Conservation (phyloP, 495 filamentous ascomycete species). For the Massariosphaeria phaeospora region DNA sequence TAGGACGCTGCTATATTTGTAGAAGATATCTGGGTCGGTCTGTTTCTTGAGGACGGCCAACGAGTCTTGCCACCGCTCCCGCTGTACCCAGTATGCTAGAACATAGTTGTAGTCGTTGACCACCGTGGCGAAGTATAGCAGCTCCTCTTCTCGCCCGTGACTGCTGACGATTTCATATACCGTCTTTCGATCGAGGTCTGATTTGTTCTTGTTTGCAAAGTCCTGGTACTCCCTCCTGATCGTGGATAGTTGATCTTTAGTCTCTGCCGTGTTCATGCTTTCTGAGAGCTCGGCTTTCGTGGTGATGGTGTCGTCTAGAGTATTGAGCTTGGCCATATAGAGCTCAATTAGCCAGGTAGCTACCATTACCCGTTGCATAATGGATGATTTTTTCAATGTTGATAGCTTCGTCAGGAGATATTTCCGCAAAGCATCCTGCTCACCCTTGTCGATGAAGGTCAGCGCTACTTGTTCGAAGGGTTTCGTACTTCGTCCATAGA, state of each 20-base stretch:
- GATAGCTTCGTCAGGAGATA: constrained; percentile 82
- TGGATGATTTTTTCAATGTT: constrained; percentile 71
- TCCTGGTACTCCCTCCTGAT: constrained; percentile 78
- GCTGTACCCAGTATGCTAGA: constrained; percentile 92
- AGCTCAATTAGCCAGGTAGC: constrained; percentile 92
- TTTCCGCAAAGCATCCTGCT: constrained; percentile 85
- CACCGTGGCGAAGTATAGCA: constrained; percentile 82
- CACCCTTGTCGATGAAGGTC: constrained; percentile 78
- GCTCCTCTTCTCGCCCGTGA: constrained; percentile 87
- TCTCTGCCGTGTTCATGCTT: constrained; percentile 61
- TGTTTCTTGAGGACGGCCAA: constrained; percentile 85
- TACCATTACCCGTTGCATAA: constrained; percentile 94
- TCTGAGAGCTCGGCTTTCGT: constrained; percentile 81
- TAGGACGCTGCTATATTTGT: constrained; percentile 90
- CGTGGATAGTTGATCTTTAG: constrained; percentile 62
- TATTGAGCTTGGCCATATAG: constrained; percentile 95
- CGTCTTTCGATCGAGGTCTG: constrained; percentile 83
- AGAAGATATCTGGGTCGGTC: constrained; percentile 86
- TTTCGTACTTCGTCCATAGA: constrained; percentile 94
- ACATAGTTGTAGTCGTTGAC: constrained; percentile 92
- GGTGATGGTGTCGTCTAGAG: constrained; percentile 86
- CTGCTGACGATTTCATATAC: constrained; percentile 94
- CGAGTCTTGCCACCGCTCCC: constrained; percentile 89
- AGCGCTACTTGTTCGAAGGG: constrained; percentile 91
- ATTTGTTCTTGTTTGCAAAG: constrained; percentile 76